These are phyloP conservation scores for Drosera spatulata DNA, from an alignment of 179 eudicot species.

Conservation along the genomic window DNA sequence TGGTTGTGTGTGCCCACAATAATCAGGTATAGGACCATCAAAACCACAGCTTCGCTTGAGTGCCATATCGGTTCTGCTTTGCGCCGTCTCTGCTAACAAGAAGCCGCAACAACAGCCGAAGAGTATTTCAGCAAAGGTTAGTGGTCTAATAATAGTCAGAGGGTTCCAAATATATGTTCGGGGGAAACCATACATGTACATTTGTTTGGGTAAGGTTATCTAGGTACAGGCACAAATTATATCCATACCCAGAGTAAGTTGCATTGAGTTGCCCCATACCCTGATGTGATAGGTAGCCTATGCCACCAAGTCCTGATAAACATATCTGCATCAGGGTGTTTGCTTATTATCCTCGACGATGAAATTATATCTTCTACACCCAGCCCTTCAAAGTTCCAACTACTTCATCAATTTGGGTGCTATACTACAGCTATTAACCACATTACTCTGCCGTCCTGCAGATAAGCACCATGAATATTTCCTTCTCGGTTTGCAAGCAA, in stretches of 20 bases:
- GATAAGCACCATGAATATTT: conserved; percentile 4
- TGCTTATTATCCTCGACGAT: too few species aligned
- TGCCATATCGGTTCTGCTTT: neutral
- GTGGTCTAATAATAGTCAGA: neutral
- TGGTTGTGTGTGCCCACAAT: neutral
- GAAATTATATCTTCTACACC: too few species aligned
- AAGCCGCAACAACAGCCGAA: too few species aligned
- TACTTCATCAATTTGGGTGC: too few species aligned
- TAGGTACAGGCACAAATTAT: too few species aligned
- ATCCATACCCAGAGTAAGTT: too few species aligned
- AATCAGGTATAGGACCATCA: neutral
- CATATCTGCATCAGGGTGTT: too few species aligned
- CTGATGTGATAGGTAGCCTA: too few species aligned
- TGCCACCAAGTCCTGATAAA: too few species aligned
- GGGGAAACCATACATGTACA: neutral
- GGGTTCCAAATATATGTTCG: neutral
- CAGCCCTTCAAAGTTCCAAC: too few species aligned
- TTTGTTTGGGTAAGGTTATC: too few species aligned
- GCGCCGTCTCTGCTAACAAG: neutral
- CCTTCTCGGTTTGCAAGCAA: conserved; percentile 1
- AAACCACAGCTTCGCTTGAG: neutral
- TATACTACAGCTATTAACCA: conserved; percentile 7
- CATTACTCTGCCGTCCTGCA: neutral
- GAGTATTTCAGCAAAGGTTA: neutral
- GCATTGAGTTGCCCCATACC: too few species aligned